These are phyloP conservation scores for Dissoconium aciculare DNA, from an alignment of 2,329 filamentous ascomycete genomes.

Conservation along the genomic window DNA sequence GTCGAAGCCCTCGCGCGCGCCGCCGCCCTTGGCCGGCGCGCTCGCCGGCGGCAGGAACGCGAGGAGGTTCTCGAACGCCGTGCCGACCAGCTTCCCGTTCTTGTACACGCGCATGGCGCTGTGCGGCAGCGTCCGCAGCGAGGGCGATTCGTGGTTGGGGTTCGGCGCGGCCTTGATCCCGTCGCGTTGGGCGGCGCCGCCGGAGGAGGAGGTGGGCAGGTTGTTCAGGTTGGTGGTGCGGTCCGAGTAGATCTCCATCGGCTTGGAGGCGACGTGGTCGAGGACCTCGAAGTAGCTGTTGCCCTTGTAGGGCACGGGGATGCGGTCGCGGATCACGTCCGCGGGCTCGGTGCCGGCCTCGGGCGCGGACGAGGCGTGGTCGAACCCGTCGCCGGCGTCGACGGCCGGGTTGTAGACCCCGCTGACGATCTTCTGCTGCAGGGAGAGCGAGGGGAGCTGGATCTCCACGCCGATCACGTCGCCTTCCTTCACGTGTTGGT, in stretches of 20 bases:
- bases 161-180: conserved; percentile 45
- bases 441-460: conserved; percentile 64
- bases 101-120: conserved; percentile 84
- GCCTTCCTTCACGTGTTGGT: conserved; percentile 68
- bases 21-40: conserved; percentile 49
- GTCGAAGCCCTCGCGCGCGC: conserved; percentile 73
- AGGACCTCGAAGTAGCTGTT: conserved; percentile 90
- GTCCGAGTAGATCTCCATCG: conserved; percentile 54
- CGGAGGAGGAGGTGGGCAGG: conserved; percentile 39
- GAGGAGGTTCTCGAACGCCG: conserved; percentile 72
- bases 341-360: conserved; percentile 35
- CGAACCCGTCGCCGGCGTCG: conserved; percentile 46
- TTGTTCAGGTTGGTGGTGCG: conserved; percentile 40
- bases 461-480: conserved; percentile 93
- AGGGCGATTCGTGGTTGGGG: conserved; percentile 55
- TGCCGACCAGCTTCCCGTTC: conserved; percentile 75
- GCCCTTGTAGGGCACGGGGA: conserved; percentile 85
- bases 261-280: conserved; percentile 75
- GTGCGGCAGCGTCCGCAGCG: conserved; percentile 73
- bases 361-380: conserved; percentile 20
- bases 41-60: conserved; percentile 87
- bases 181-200: conserved; percentile 27
- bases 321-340: conserved; percentile 87
- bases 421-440: conserved; percentile 78
- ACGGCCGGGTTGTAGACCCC: conserved; percentile 78